Conservation (phyloP, 257 asterid genomes). For the Salvia splendens region DNA sequence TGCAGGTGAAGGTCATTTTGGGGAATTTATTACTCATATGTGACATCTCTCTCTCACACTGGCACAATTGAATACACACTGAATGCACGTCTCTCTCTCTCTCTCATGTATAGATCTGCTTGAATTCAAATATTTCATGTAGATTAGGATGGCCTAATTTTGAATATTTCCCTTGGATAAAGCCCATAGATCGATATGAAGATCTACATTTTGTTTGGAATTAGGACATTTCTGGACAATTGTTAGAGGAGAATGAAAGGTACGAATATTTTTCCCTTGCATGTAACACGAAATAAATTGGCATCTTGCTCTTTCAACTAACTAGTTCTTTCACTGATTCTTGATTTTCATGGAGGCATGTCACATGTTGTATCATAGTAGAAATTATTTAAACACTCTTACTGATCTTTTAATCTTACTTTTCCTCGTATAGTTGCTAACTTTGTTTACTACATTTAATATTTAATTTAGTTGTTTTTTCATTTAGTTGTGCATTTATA, state of each 20-base stretch:
- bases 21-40: background rate
- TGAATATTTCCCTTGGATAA: no score
- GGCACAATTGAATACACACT: background rate
- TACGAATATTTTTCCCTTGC: background rate
- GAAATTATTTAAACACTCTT: no score
- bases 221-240: background rate
- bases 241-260: background rate
- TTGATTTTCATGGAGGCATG: background rate
- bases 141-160: no score
- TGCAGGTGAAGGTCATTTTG: slow-evolving; percentile 43
- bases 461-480: no score
- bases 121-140: background rate
- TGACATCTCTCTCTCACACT: background rate
- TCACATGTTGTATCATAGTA: no score
- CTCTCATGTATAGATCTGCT: background rate
- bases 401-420: no score
- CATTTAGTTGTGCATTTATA: no score
- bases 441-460: no score
- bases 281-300: no score
- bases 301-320: background rate
- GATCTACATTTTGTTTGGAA: background rate
- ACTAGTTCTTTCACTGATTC: background rate
- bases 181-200: background rate
- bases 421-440: no score
- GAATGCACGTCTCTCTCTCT: slow-evolving; percentile 5